A percentile compares a stretch with the other conserved stretches of the same genome.
Conservation (phyloP, 805 yeast genomes). For the Kockiozyma suomiensis region DNA sequence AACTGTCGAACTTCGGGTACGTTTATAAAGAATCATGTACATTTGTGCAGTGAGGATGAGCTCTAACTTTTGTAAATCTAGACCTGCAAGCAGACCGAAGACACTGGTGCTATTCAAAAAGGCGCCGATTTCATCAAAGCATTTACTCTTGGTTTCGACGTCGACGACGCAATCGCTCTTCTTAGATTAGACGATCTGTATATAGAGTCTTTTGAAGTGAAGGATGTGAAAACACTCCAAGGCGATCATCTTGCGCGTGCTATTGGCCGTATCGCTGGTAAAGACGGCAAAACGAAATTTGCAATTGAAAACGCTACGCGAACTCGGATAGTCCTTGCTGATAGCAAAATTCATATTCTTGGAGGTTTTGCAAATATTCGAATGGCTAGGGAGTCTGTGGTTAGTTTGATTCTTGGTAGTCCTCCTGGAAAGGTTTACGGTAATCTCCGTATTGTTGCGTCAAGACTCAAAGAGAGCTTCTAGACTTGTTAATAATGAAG, state of each 20-base stretch:
- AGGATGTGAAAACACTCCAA: slow-evolving; percentile 91
- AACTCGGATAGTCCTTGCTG: slow-evolving; percentile 97
- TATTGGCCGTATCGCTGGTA: slow-evolving; percentile 99
- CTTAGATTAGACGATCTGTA: slow-evolving; percentile 92
- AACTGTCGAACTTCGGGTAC: slow-evolving; percentile 66
- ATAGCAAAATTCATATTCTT: slow-evolving; percentile 90
- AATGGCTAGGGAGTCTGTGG: slow-evolving; percentile 98
- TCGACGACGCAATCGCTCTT: slow-evolving; percentile 94
- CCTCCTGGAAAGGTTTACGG: slow-evolving; percentile 99
- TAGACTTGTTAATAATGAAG: too few species aligned
- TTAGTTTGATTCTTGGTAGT: slow-evolving; percentile 89
- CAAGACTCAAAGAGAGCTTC: slow-evolving; percentile 95
- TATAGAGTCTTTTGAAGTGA: slow-evolving; percentile 94
- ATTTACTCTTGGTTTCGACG: slow-evolving; percentile 92
- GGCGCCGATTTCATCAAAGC: slow-evolving; percentile 98
- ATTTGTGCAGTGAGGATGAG: background rate
- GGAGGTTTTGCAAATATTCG: slow-evolving; percentile 97
- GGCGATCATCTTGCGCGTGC: slow-evolving; percentile 99
- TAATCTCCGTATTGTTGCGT: slow-evolving; percentile 92
- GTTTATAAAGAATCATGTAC: background rate
- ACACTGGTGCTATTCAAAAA: slow-evolving; percentile 92
- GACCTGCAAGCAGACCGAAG: slow-evolving; percentile 80
- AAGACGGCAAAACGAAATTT: slow-evolving; percentile 97
- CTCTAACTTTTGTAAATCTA: background rate
- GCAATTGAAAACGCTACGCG: slow-evolving; percentile 98